phyloP scores from a whole-genome alignment of 352 stramenopile genomes.

The Globisporangium parvum region DNA sequence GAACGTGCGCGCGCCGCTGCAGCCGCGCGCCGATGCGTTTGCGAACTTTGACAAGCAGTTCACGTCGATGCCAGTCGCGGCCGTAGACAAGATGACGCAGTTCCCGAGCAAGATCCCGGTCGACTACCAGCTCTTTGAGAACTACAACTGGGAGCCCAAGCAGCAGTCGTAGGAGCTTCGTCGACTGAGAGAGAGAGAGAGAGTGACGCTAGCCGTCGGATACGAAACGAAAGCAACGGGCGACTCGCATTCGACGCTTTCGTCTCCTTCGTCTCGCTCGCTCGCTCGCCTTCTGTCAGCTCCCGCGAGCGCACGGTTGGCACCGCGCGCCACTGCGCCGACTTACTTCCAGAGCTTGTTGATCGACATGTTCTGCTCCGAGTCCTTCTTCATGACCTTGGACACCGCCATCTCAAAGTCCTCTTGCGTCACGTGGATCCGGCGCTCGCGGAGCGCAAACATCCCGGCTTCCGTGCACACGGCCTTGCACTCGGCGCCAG shows the following conservation, averaged over 20 bases:
- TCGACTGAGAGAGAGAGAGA: background rate
- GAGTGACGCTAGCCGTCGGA: too few species aligned
- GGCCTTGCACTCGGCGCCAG: conserved; percentile 98
- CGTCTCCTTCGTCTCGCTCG: background rate
- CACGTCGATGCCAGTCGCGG: conserved; percentile 68
- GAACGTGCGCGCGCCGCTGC: conserved; percentile 48
- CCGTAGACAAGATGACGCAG: conserved; percentile 67
- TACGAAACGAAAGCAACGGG: background rate
- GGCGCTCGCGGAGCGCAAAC: conserved; percentile 98
- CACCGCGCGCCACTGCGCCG: too few species aligned
- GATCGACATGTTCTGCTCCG: conserved; percentile 96
- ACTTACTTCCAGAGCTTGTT: conserved; percentile 99
- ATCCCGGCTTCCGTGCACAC: conserved; percentile 99
- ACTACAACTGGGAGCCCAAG: conserved; percentile 77
- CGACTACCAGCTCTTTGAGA: conserved; percentile 83
- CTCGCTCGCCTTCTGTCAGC: background rate
- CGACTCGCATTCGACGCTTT: background rate
- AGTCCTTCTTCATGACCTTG: conserved; percentile 99
- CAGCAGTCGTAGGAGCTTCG: conserved; percentile 2
- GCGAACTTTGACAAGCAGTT: conserved; percentile 87
- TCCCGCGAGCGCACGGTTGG: background rate
- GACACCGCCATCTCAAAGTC: conserved; percentile 99
- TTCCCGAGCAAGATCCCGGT: conserved; percentile 73
- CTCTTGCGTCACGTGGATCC: conserved; percentile 99
- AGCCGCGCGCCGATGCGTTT: conserved; percentile 58